A percentile compares a stretch with the other conserved stretches of the same genome.
phyloP scores from a whole-genome alignment of 225 moss, liverwort and hornwort genomes.

The Anthoceros angustus region DNA sequence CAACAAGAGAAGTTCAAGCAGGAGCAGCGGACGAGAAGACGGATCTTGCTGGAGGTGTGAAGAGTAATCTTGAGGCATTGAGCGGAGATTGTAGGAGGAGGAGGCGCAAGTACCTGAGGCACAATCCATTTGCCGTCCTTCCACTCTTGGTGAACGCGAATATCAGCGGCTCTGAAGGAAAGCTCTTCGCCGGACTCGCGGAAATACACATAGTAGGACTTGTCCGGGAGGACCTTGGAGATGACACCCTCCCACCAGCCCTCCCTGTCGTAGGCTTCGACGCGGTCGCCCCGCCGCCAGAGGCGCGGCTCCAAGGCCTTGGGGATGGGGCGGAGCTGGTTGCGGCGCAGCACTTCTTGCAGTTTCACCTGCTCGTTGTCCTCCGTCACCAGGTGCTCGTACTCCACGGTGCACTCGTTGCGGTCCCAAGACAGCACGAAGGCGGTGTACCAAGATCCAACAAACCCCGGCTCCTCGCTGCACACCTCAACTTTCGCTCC shows the following conservation, averaged over 20 bases:
- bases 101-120: not conserved
- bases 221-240: constrained; percentile 5
- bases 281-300: constrained; percentile 3
- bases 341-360: constrained; percentile 5
- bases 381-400: constrained; percentile 4
- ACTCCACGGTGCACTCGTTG: constrained; percentile 5
- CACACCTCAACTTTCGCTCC: constrained; percentile 6
- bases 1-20: not conserved
- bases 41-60: too few species aligned
- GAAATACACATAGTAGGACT: constrained; percentile 5
- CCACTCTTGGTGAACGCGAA: constrained; percentile 2
- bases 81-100: not conserved
- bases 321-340: constrained; percentile 3
- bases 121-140: constrained; percentile 4
- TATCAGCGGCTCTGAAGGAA: not conserved
- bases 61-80: not conserved
- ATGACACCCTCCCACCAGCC: constrained; percentile 5
- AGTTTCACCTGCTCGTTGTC: constrained; percentile 6
- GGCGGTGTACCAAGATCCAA: constrained; percentile 4
- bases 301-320: not conserved
- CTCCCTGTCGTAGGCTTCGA: constrained; percentile 1
- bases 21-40: too few species aligned
- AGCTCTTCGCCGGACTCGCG: constrained; percentile 6
- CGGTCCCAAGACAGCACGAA: constrained; percentile 5
- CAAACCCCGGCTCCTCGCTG: constrained; percentile 5